Conservation (phyloP, 2,329 filamentous ascomycete genomes). For the Alternaria panax region DNA sequence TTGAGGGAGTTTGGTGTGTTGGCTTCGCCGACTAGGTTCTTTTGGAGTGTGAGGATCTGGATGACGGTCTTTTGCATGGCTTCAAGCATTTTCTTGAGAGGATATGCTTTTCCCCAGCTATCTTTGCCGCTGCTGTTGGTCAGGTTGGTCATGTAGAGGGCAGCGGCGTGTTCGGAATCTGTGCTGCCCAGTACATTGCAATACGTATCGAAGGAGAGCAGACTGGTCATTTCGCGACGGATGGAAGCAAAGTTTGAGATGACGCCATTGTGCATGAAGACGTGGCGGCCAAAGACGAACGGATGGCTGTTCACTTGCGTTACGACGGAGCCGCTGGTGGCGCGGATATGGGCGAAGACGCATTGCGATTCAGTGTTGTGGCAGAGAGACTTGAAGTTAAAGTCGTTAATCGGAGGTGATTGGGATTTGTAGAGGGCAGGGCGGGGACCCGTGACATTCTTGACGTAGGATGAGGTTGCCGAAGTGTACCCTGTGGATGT, state of each 20-base stretch:
- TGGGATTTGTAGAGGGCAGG: conserved; percentile 62
- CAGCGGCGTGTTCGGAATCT: conserved; percentile 62
- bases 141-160: conserved; percentile 58
- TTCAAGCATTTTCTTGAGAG: conserved; percentile 52
- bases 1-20: conserved; percentile 60
- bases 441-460: conserved; percentile 48
- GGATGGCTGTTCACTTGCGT: conserved; percentile 63
- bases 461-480: conserved; percentile 52
- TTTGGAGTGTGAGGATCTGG: conserved; percentile 57
- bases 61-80: conserved; percentile 59
- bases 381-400: conserved; percentile 62
- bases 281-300: conserved; percentile 62
- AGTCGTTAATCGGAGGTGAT: conserved; percentile 60
- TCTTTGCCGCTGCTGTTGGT: conserved; percentile 49
- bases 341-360: conserved; percentile 63
- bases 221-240: conserved; percentile 55
- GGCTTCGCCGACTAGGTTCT: conserved; percentile 48
- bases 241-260: conserved; percentile 58
- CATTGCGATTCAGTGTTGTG: conserved; percentile 59
- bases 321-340: conserved; percentile 58
- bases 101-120: conserved; percentile 55
- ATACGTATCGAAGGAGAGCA: conserved; percentile 58
- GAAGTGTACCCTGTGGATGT: conserved; percentile 54
- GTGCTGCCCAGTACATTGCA: conserved; percentile 59
- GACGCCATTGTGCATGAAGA: conserved; percentile 65